Percentiles rank a stretch among this genome's conserved stretches.
Conservation (phyloP, 768 basidiomycete genomes). For the Termitomyces bulborhizus region DNA sequence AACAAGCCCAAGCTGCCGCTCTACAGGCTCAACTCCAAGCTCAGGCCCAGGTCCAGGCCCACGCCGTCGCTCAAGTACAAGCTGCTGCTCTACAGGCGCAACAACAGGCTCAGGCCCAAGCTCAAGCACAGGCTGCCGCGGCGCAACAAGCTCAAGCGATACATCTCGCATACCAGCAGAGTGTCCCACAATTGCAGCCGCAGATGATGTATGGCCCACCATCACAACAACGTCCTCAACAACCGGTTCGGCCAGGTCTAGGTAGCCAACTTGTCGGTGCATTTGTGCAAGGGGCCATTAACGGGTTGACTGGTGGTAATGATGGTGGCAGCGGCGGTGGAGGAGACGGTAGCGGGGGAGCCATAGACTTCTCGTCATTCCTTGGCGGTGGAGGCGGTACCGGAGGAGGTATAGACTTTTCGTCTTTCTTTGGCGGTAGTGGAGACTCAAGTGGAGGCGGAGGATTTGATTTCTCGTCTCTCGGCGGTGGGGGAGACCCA, state of each 20-base stretch:
- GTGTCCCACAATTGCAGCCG: neutral
- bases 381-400: neutral
- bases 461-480: conserved; percentile 11
- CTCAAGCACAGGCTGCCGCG: neutral
- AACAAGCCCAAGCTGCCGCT: neutral
- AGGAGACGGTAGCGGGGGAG: neutral
- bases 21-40: neutral
- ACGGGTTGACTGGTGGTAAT: neutral
- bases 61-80: neutral
- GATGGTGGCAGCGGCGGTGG: neutral
- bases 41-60: neutral
- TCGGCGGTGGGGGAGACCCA: neutral
- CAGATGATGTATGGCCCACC: neutral
- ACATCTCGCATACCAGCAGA: neutral
- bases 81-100: too few species aligned
- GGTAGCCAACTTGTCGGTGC: neutral
- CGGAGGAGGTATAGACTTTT: neutral
- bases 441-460: conserved; percentile 27
- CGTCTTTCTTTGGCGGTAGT: neutral
- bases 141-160: neutral
- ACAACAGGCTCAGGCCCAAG: neutral
- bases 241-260: neutral
- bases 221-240: neutral
- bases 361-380: neutral
- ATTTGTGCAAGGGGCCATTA: neutral